These are phyloP conservation scores for Malus hybrid DNA, from an alignment of 331 rosid species.

Conservation along the genomic window DNA sequence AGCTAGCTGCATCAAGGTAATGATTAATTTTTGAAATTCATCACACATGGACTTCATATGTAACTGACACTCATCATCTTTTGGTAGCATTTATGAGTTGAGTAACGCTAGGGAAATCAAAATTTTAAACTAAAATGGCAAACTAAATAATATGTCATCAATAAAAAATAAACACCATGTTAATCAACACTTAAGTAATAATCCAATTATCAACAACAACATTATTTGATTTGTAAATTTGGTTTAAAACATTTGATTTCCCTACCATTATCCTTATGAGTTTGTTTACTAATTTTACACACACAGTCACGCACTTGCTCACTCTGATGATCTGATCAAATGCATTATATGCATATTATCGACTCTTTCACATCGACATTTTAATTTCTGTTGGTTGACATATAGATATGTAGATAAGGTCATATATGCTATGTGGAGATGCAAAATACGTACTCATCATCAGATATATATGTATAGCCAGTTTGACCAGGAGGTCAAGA, in stretches of 20 bases:
- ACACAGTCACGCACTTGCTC: neutral
- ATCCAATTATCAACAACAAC: too few species aligned
- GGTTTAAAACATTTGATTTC: too few species aligned
- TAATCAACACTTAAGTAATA: too few species aligned
- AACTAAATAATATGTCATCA: rapidly evolving
- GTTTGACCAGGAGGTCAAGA: too few species aligned
- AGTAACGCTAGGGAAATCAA: rapidly evolving
- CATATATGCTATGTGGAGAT: neutral
- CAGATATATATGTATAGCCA: neutral
- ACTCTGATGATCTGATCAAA: neutral
- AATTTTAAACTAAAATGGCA: too few species aligned
- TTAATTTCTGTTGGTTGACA: neutral
- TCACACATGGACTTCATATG: neutral
- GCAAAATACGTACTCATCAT: neutral
- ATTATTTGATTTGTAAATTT: too few species aligned
- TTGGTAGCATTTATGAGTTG: neutral
- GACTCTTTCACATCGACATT: neutral
- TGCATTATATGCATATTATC: neutral
- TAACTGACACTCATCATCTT: neutral
- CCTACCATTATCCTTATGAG: neutral
- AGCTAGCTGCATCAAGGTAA: too few species aligned
- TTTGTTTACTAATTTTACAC: neutral
- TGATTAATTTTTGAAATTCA: neutral
- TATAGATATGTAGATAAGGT: neutral
- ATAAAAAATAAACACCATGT: too few species aligned